A percentile compares a stretch with the other conserved stretches of the same genome.
These are phyloP conservation scores for Gymnopilus dilepis DNA, from an alignment of 768 basidiomycete species.

Conservation along the genomic window DNA sequence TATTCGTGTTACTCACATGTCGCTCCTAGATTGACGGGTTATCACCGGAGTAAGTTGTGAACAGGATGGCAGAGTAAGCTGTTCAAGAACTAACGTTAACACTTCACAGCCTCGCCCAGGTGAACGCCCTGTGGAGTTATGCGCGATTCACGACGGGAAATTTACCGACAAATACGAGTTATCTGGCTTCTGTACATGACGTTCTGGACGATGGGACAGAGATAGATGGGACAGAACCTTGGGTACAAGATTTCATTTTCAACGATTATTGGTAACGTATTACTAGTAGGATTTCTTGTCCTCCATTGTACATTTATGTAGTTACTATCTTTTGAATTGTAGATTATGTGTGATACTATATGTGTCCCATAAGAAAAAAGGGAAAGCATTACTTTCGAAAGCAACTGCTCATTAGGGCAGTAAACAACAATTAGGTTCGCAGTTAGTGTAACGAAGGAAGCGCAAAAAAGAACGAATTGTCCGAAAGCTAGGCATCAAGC, in stretches of 20 bases:
- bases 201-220: neutral
- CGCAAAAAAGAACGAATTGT: conserved; percentile 4
- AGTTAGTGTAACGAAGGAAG: neutral
- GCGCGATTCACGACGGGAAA: conserved; percentile 14
- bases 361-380: neutral
- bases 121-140: conserved; percentile 17
- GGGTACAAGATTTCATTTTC: conserved; percentile 21
- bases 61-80: neutral
- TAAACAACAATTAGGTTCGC: neutral
- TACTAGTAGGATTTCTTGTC: neutral
- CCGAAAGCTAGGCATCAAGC: neutral
- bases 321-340: neutral
- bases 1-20: neutral
- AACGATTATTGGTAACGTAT: conserved; percentile 25
- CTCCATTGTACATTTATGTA: neutral
- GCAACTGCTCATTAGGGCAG: conserved; percentile 10
- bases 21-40: conserved; percentile 26
- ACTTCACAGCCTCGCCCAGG: conserved; percentile 15
- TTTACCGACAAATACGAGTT: neutral
- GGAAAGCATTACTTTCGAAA: neutral
- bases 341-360: neutral
- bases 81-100: neutral
- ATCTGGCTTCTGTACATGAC: neutral
- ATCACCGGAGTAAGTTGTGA: conserved; percentile 20
- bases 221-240: conserved; percentile 15